These are phyloP conservation scores for Populus davidiana DNA, from an alignment of 345 rosid species.

Conservation along the genomic window DNA sequence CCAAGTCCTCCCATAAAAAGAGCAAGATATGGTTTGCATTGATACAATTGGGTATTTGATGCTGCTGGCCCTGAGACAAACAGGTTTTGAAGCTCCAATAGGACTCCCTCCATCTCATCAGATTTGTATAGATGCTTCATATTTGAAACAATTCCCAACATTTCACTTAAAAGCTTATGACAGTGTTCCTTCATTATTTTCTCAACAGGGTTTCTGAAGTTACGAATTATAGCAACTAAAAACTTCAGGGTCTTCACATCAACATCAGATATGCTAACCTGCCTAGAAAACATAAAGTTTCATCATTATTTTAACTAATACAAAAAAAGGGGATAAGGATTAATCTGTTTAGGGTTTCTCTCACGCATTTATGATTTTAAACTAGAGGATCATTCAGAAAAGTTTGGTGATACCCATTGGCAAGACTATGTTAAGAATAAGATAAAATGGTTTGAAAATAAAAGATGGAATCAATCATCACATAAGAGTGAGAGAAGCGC, in stretches of 20 bases:
- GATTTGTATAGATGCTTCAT: slow-evolving; percentile 47
- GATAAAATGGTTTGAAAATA: not conserved
- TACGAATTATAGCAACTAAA: slow-evolving; percentile 38
- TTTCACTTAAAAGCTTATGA: slow-evolving; percentile 50
- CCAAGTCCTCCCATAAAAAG: slow-evolving; percentile 70
- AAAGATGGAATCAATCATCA: not conserved
- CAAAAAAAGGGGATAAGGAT: not conserved
- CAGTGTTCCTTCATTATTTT: slow-evolving; percentile 27
- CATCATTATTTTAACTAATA: slow-evolving; percentile 11
- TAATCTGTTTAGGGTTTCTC: not conserved
- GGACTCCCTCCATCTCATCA: slow-evolving; percentile 57
- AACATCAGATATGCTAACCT: slow-evolving; percentile 46
- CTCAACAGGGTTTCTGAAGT: slow-evolving; percentile 37
- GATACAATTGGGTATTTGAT: slow-evolving; percentile 36
- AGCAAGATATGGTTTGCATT: slow-evolving; percentile 62
- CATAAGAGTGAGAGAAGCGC: not conserved
- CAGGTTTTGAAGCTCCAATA: slow-evolving; percentile 64
- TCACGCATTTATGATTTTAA: not conserved
- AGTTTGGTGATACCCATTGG: not conserved
- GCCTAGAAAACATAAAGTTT: slow-evolving; percentile 46
- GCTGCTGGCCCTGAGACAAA: slow-evolving; percentile 44
- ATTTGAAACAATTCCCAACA: slow-evolving; percentile 50
- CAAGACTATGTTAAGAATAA: not conserved
- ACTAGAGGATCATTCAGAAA: not conserved
- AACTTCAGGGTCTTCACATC: slow-evolving; percentile 65